A percentile compares a stretch with the other conserved stretches of the same genome.
Conservation (phyloP, 2,329 filamentous ascomycete genomes). For the Diaporthe batatas region DNA sequence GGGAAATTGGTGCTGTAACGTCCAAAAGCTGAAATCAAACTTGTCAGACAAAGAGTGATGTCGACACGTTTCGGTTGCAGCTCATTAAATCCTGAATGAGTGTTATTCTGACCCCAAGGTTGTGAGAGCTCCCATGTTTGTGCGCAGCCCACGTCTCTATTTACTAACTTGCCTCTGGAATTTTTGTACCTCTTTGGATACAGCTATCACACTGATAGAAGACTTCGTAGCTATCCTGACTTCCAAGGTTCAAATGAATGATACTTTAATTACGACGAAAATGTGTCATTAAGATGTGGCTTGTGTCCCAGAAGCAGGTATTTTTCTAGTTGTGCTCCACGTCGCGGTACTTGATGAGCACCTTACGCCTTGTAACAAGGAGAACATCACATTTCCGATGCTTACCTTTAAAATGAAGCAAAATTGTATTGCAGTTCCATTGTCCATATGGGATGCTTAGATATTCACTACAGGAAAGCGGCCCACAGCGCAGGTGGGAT, state of each 20-base stretch:
- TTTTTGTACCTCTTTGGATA: no score
- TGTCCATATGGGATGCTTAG: no score
- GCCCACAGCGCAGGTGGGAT: slow-evolving; percentile 27
- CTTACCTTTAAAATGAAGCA: no score
- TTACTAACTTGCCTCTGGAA: not conserved
- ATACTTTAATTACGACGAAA: not conserved
- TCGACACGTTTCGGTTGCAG: no score
- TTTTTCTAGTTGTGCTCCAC: not conserved
- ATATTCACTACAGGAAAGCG: not conserved
- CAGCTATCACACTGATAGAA: not conserved
- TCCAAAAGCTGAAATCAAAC: not conserved
- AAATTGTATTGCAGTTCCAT: not conserved
- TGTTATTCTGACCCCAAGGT: no score
- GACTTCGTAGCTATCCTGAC: not conserved
- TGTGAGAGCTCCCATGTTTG: no score
- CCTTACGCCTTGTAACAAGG: not conserved
- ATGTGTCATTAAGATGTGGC: not conserved
- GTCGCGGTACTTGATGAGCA: not conserved
- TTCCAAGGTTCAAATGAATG: no score
- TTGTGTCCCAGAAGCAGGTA: not conserved
- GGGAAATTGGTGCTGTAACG: not conserved
- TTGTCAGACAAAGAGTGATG: not conserved
- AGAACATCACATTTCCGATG: not conserved
- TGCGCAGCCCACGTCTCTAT: not conserved
- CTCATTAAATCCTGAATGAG: no score